These are phyloP conservation scores for Paracorniculantispora psalliotae DNA, from an alignment of 2,329 filamentous ascomycete species.

Conservation along the genomic window DNA sequence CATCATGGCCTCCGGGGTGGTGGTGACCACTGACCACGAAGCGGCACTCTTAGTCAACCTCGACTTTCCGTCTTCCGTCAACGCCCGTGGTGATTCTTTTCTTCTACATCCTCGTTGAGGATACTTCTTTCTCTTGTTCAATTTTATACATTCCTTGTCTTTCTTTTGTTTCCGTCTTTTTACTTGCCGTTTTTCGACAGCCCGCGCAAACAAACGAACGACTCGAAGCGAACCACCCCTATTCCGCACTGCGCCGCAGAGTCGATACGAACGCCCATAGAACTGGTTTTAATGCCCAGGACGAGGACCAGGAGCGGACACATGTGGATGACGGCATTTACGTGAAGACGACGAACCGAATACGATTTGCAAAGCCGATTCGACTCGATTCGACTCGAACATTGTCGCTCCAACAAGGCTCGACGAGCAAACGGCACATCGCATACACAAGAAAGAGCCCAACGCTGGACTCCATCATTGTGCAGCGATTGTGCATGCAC, in stretches of 20 bases:
- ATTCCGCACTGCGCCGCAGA: neutral
- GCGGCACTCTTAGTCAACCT: neutral
- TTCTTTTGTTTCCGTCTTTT: neutral
- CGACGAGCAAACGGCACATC: neutral
- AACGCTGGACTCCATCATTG: neutral
- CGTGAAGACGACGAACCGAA: neutral
- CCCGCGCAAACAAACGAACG: neutral
- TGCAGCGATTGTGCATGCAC: neutral
- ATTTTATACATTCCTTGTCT: neutral
- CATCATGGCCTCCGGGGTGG: too few relatives aligned
- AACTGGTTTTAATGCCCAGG: slow-evolving; percentile 7
- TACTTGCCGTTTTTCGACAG: neutral
- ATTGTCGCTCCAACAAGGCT: neutral
- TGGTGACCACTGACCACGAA: too few relatives aligned
- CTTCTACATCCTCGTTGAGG: too few relatives aligned
- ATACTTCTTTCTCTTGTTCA: neutral
- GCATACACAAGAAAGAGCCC: neutral
- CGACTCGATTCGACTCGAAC: too few relatives aligned
- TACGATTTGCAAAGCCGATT: neutral
- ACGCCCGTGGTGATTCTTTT: neutral
- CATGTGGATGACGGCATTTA: neutral
- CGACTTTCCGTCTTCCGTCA: neutral
- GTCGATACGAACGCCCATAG: slow-evolving; percentile 1
- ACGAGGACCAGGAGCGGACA: neutral
- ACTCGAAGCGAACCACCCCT: neutral